Evolutionary conservation across 495 filamentous ascomycete genomes (phyloP).

Genomic region (Cryomyces minteri): DNA sequence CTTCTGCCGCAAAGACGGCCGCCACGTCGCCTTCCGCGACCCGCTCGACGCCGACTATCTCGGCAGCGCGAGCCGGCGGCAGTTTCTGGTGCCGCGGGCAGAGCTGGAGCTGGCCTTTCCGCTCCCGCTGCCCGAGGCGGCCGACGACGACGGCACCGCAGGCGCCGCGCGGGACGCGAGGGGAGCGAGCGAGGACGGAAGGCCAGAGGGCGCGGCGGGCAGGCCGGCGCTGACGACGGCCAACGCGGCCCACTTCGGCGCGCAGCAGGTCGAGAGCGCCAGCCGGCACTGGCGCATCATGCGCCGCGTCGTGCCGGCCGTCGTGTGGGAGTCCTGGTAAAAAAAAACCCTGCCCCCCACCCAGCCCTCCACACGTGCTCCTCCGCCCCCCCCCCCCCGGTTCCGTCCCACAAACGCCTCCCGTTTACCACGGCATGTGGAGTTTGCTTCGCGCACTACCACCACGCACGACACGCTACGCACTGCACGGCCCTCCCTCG

Average conservation of each 20-base stretch:
- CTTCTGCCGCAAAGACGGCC: slow-evolving; percentile 40
- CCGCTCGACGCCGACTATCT: slow-evolving; percentile 50
- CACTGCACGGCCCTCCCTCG: no score
- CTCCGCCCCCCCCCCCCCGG: no score
- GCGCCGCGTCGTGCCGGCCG: slow-evolving; percentile 58
- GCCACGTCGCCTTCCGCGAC: slow-evolving; percentile 44
- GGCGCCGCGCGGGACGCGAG: background rate
- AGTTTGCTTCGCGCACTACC: no score
- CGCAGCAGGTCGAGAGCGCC: slow-evolving; percentile 57
- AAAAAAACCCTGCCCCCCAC: no score
- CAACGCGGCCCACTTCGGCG: slow-evolving; percentile 38
- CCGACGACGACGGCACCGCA: background rate
- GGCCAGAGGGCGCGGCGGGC: slow-evolving; percentile 17
- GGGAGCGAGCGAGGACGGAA: background rate
- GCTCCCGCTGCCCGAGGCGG: slow-evolving; percentile 3
- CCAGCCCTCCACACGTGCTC: no score
- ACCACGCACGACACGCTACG: no score
- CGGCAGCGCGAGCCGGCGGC: slow-evolving; percentile 45
- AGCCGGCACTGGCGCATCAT: slow-evolving; percentile 82
- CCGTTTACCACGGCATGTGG: no score
- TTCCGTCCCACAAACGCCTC: no score
- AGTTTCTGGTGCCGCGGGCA: slow-evolving; percentile 51
- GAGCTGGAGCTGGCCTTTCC: slow-evolving; percentile 45
- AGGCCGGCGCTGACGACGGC: slow-evolving; percentile 30
- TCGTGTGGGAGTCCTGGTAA: slow-evolving; percentile 84